A percentile compares a stretch with the other conserved stretches of the same genome.
Conservation (phyloP, 139 green algal species). For the Chloropicon primus region DNA sequence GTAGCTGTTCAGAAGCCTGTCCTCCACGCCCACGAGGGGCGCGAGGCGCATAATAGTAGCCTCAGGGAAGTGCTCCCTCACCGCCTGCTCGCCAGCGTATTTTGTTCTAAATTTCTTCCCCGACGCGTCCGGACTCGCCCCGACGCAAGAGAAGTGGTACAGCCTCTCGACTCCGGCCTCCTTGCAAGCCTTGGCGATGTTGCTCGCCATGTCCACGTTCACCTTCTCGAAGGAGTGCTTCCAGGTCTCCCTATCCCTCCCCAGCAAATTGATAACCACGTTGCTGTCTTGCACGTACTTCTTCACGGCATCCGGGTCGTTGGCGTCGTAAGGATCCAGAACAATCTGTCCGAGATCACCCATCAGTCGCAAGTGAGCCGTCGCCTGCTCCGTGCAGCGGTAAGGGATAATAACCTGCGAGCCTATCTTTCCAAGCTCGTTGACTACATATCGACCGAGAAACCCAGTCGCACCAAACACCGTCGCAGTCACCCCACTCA, state of each 20-base stretch:
- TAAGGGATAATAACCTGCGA: slow-evolving; percentile 72
- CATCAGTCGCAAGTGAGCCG: slow-evolving; percentile 83
- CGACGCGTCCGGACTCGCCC: slow-evolving; percentile 36
- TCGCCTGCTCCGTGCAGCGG: slow-evolving; percentile 65
- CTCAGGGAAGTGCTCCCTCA: slow-evolving; percentile 33
- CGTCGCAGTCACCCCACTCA: slow-evolving; percentile 70
- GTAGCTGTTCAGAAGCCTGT: slow-evolving; percentile 76
- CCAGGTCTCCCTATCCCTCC: background rate
- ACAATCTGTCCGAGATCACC: slow-evolving; percentile 79
- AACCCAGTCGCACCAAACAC: slow-evolving; percentile 92
- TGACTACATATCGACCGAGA: slow-evolving; percentile 82
- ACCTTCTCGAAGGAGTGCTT: slow-evolving; percentile 32
- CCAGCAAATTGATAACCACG: background rate
- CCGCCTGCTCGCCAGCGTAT: slow-evolving; percentile 38
- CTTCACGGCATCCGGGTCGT: background rate
- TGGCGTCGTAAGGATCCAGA: slow-evolving; percentile 1
- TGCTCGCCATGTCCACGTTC: slow-evolving; percentile 51
- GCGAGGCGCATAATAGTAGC: slow-evolving; percentile 59
- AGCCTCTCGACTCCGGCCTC: slow-evolving; percentile 13
- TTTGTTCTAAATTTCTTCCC: slow-evolving; percentile 65
- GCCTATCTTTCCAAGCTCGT: slow-evolving; percentile 59
- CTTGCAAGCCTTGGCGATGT: background rate
- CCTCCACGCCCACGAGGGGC: slow-evolving; percentile 77
- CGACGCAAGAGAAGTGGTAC: slow-evolving; percentile 38
- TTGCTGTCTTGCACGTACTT: background rate